phyloP scores from a whole-genome alignment of 768 basidiomycete genomes.

The Kwoniella dejecticola region DNA sequence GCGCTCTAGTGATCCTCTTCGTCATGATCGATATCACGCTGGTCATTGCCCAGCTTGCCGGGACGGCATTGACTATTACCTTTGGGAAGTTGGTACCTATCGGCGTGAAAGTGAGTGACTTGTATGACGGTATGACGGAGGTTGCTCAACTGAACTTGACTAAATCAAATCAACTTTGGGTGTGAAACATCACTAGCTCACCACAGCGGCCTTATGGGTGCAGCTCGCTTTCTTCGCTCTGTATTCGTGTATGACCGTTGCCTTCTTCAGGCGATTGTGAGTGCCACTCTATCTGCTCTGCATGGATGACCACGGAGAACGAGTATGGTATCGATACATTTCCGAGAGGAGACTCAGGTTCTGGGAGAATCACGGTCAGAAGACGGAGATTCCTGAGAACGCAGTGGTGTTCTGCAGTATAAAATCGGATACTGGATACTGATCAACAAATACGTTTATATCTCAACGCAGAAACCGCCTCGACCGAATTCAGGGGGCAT shows the following conservation, averaged over 20 bases:
- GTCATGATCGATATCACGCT: constrained; percentile 67
- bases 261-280: constrained; percentile 61
- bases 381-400: too few relatives aligned
- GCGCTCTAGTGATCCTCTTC: constrained; percentile 64
- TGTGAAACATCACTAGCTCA: constrained; percentile 51
- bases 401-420: too few relatives aligned
- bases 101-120: not conserved
- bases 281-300: too few relatives aligned
- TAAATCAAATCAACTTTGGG: not conserved
- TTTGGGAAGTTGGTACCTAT: constrained; percentile 8
- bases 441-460: not conserved
- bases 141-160: not conserved
- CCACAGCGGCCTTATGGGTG: constrained; percentile 64
- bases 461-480: not conserved
- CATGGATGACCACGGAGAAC: too few relatives aligned
- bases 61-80: constrained; percentile 43
- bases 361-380: too few relatives aligned
- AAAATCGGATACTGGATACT: too few relatives aligned
- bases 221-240: constrained; percentile 61
- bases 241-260: constrained; percentile 60
- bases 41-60: constrained; percentile 65
- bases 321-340: too few relatives aligned
- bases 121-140: not conserved
- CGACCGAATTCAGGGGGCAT: not conserved
- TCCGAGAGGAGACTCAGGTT: too few relatives aligned